Evolutionary conservation across 208 protist species (phyloP).

Genomic region (Leishmania guyanensis): DNA sequence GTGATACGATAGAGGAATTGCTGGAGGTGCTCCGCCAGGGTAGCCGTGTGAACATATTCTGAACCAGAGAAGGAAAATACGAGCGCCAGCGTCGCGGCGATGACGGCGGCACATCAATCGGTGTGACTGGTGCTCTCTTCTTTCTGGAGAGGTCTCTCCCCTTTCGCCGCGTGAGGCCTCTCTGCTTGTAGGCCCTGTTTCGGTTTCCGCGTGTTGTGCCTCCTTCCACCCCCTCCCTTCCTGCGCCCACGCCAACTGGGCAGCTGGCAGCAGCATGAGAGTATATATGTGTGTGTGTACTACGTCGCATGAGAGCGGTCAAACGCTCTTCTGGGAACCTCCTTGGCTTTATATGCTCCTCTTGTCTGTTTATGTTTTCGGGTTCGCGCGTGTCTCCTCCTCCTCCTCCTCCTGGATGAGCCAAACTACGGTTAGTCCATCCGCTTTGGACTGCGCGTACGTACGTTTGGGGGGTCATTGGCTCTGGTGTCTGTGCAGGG

Average conservation of each 20-base stretch:
- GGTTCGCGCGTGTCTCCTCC: not conserved
- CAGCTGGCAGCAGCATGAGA: not conserved
- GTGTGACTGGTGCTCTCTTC: not conserved
- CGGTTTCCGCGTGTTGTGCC: constrained; percentile 4
- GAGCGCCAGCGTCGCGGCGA: not conserved
- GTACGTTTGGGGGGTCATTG: not conserved
- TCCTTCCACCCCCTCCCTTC: not conserved
- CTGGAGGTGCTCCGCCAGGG: constrained; percentile 55
- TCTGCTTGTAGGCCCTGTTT: not conserved
- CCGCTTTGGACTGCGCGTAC: not conserved
- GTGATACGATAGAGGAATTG: constrained; percentile 72
- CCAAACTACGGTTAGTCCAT: not conserved
- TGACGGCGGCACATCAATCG: not conserved
- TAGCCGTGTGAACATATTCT: constrained; percentile 63
- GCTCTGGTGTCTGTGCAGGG: not conserved
- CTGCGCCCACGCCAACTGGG: not conserved
- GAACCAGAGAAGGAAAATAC: not conserved
- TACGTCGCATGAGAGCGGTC: not conserved
- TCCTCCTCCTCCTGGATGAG: too few relatives aligned
- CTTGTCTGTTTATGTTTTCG: not conserved
- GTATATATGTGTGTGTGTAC: not conserved
- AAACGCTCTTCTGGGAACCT: not conserved
- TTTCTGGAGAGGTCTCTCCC: constrained; percentile 8
- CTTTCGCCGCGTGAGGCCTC: not conserved
- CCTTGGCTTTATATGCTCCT: not conserved